Base-by-base conservation (phyloP, 1,284 basidiomycete species). In the Schizophyllum amplum region DNA sequence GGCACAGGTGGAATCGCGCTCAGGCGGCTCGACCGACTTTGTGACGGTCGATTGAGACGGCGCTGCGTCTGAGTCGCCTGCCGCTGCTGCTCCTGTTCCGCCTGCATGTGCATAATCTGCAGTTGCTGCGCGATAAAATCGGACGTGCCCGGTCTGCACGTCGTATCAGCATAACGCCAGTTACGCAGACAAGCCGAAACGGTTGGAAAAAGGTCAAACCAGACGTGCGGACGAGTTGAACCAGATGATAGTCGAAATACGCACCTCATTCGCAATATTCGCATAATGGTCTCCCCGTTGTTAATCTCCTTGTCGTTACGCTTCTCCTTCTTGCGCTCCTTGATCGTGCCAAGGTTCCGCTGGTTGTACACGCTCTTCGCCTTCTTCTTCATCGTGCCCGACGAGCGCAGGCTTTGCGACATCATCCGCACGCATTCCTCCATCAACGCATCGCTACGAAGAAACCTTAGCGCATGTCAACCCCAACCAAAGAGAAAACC, bases 391-490 rank as follows among this genome's bases (percentile, higher is more conserved):
- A 91, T 78, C n/a, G 86, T 83, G 1, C 89, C 82, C 4, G 84
- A 79, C 23, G 84, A 81, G 11, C 84, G 81, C 51, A 97, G 73
- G 33, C 80, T 89, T 71, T 83, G 86, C 70, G 90, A 92, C 88
- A 87, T 96, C 80, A 91, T 88, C 4, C 92, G 84, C 26, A 98
- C 93, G 66, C 94, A 98, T 74, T 98, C 94, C 70, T 97, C 92
- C 93, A 95, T 95, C 42, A 95, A 75, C 15, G 86, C 87, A 67
- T 96, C 94, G 48, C 90, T 93, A 65, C 20, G 53, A 57, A 49
- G 4, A 51, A 27, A 53, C 63, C 47, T 58, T 55, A 58, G 22
- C 49, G 6, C 6, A 60, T 4, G n/a, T 17, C 21, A 48, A 20
- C 21, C 49, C 21, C 27, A 26, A 51, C n/a, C 52, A 24, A 51